Evolutionary conservation across 768 basidiomycete species (phyloP), one percentile per base, ranked within the genome.

Genomic region (Megacollybia marginata): DNA sequence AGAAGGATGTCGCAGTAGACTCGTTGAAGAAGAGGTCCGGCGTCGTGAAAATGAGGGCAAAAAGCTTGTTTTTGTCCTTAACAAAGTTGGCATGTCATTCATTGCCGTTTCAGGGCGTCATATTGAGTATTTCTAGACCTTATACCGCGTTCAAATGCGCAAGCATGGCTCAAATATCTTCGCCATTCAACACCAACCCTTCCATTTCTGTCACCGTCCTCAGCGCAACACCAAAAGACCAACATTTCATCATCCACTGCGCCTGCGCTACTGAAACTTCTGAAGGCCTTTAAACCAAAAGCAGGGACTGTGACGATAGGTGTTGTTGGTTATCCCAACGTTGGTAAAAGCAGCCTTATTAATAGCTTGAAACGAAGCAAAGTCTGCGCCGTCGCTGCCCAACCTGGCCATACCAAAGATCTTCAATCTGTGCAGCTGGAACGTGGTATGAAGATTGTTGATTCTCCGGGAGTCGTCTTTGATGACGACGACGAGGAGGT

Each of bases 391-490:
- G 92, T 97, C 5, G 95, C 94, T 12, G 89, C 94, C 9, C 92
- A 92, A 58, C 85, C 96, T 0, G 95, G 95, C 2, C 92, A 93
- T 59, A 98, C 95, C 7, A 88, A 89, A 52, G 88, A 91, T 28
- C 71, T 96, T 15, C 94, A 99, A 66, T 89, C 88, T 7, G 69
- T 98, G 5, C 90, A 91, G 54, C 74, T 99, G 4, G 95, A 98
- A 64, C 88, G 92, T 42, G 92, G 93, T 1, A 76, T 99, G 60
- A 82, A 85, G 49, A 85, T 98, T 33, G 76, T 98, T 6, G 96
- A 98, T 66, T 97, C 93, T 34, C 95, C 96, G 1, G 96, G 95
- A 53, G 92, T 98, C n/a, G 88, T 99, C 2, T 91, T 96, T 56
- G 91, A 93, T 52, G 89, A 92, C 49, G 82, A 88, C 50, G 76